Conservation (phyloP, 441 rosid species). For the Kokia cookei region DNA sequence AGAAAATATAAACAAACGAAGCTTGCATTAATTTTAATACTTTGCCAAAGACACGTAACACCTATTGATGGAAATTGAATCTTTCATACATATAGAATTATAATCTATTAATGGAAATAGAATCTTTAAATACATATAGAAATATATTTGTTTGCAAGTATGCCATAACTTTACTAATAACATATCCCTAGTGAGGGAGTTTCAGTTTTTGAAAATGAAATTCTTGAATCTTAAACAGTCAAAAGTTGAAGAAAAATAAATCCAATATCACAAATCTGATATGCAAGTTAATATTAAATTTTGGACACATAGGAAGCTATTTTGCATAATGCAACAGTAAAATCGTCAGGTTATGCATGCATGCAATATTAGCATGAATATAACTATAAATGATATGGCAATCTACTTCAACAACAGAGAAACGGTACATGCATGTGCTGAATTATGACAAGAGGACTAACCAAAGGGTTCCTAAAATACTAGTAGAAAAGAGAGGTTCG, state of each 20-base stretch:
- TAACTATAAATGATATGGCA: constrained; percentile 1
- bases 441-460: constrained; percentile 6
- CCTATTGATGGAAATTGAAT: not conserved
- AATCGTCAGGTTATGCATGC: not conserved
- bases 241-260: not conserved
- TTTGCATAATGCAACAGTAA: not conserved
- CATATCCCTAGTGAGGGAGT: not conserved
- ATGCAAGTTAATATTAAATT: not conserved
- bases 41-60: not conserved
- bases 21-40: not conserved
- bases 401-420: constrained; percentile 10
- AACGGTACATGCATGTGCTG: constrained; percentile 8
- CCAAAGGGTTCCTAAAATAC: constrained; percentile 27
- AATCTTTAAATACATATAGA: not conserved
- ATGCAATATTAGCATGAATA: not conserved
- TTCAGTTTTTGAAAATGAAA: not conserved
- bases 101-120: not conserved
- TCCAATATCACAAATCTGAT: not conserved
- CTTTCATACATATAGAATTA: not conserved
- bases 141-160: not conserved
- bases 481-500: constrained; percentile 21
- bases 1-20: not conserved
- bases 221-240: not conserved
- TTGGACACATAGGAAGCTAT: not conserved
- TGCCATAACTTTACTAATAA: not conserved